These are phyloP conservation scores for Mortierella sp. DNA, from an alignment of 371 early-diverging fungal genomes.

Conservation along the genomic window DNA sequence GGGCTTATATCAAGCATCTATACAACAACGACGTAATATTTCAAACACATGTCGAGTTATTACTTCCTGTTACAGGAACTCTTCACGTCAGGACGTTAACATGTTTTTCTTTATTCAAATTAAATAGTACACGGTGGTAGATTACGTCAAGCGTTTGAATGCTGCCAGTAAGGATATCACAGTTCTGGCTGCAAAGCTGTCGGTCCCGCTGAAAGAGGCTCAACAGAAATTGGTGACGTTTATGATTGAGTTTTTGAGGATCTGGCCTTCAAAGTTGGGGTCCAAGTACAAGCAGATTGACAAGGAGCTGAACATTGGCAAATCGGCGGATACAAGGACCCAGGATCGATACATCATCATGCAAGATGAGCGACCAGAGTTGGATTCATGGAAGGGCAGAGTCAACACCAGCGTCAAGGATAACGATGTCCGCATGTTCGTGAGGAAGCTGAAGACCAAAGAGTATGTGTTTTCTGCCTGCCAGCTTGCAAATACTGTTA, in stretches of 20 bases:
- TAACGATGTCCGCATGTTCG: constrained; percentile 22
- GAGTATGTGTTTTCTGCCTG: constrained; percentile 28
- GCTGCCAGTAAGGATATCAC: constrained; percentile 54
- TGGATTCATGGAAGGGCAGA: constrained; percentile 38
- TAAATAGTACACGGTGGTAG: constrained; percentile 28
- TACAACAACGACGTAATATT: constrained; percentile 38
- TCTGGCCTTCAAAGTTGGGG: constrained; percentile 44
- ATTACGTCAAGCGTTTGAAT: constrained; percentile 45
- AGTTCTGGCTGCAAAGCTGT: constrained; percentile 38
- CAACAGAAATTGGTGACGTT: constrained; percentile 52
- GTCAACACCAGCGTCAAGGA: constrained; percentile 39
- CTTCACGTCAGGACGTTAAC: not conserved
- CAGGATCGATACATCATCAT: constrained; percentile 48
- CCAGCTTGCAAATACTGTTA: not conserved
- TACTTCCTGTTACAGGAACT: not conserved
- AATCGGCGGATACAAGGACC: constrained; percentile 17
- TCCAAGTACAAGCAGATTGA: constrained; percentile 51
- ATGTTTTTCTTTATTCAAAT: not conserved
- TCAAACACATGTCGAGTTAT: not conserved
- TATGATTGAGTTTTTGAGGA: constrained; percentile 54
- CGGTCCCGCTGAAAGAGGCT: constrained; percentile 45
- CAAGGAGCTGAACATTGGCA: constrained; percentile 44
- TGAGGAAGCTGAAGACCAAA: constrained; percentile 41
- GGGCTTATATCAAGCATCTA: constrained; percentile 39
- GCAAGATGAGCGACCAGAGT: constrained; percentile 41